Percentiles rank a stretch among this genome's conserved stretches.
Evolutionary conservation across 345 rosid species (phyloP).

Genomic region (Eucalyptus microcorys): DNA sequence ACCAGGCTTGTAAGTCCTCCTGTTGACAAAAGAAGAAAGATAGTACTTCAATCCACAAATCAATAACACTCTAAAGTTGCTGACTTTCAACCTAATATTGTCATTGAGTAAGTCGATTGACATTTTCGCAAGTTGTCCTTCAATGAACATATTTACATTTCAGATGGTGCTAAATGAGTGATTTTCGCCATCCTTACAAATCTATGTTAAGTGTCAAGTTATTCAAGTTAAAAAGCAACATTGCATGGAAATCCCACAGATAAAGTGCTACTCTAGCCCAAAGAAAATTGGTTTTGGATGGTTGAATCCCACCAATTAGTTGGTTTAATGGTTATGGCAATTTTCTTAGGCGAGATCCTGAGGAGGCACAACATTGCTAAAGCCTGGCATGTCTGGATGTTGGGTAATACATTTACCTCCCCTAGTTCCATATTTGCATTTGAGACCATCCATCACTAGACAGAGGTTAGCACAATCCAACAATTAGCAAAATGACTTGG

Average conservation of each 20-base stretch:
- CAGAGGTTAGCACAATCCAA: background rate
- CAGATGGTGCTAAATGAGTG: background rate
- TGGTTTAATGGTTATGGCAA: background rate
- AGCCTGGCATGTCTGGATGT: background rate
- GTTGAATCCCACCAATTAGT: background rate
- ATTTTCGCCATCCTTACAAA: background rate
- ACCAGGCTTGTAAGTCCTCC: conserved; percentile 43
- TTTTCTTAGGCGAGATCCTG: background rate
- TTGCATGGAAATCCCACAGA: background rate
- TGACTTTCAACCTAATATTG: background rate
- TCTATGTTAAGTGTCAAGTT: background rate
- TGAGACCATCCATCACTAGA: background rate
- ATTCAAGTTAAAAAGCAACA: background rate
- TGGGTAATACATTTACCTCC: background rate
- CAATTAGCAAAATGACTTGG: background rate
- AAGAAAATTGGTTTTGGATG: background rate
- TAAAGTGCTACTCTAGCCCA: background rate
- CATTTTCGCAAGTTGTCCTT: background rate
- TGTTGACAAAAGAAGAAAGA: conserved; percentile 10
- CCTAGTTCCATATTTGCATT: background rate
- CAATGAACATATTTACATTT: background rate
- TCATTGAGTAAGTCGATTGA: background rate
- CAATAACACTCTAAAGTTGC: background rate
- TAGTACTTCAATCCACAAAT: background rate
- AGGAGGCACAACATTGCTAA: background rate